Evolutionary conservation across 768 basidiomycete species (phyloP), one percentile per base, ranked within the genome.

Genomic region (Pleurotus platypus): DNA sequence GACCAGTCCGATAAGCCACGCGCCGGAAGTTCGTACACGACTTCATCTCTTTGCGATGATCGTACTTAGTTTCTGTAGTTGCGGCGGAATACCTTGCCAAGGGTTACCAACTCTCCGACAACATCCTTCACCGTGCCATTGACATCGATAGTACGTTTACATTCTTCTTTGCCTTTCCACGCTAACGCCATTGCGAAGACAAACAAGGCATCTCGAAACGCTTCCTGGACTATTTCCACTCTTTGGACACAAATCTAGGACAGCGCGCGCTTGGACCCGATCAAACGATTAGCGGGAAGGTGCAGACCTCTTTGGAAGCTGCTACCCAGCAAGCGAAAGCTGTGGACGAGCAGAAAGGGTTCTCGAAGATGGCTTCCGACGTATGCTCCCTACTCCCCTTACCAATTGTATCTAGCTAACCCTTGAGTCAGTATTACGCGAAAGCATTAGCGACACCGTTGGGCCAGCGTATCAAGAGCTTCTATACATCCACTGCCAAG

Each of bases 71-170:
- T 3, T 42, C 2, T 26, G 60, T 67, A 85, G 92, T 97, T 65
- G 89, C 90, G 24, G 95, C 96, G 26, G 96, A 98, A 70, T 93
- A 95, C 70, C 82, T 99, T 46, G 93, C 96, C 1, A 85, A 83
- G 66, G 97, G 96, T 1, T 98, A 98, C 73, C 65, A 66, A 50
- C 80, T 98, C 24, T 84, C 86, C 15, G 95, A 98, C 67, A 67
- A 77, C 48, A 81, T 94, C 62, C 77, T 98, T 46, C 78, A 89
- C 62, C 81, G 81, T 49, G 89, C 92, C 47, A 92, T 93, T 62
- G 89, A 92, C 37, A 74, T 90, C n/a, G 90, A 92, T 66, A 72
- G 86, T 88, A 60, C 58, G 75, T 60, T 8, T 7, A 22, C 9
- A 20, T 8, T 4, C 64, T 11, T 64, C 1, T 8, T 38, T 57